Base-by-base conservation (phyloP, 768 basidiomycete species). In the Leccinum longicurvipes region DNA sequence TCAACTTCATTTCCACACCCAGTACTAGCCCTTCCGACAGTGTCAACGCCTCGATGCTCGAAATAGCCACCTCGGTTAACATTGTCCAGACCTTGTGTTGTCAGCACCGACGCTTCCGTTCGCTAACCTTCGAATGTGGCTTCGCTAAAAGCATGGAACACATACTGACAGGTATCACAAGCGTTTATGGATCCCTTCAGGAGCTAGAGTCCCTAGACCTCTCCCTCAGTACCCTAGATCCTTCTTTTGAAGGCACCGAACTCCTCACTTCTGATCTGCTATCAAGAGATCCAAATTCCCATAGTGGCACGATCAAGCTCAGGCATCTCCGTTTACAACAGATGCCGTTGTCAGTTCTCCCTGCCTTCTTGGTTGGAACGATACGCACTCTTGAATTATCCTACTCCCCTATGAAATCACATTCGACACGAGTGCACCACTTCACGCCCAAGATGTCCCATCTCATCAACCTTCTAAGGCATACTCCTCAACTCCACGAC, bases 341-440 rank as follows among this genome's bases (percentile, higher is more conserved):
- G 62, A 61, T 82, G 27, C 77, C 79, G 21, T 66, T 74, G 14
- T 71, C 70, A 41, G 68, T 68, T 47, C 63, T 80, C 4, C 73
- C 77, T 12, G 57, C 64, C 14, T 63, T 64, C 51, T 70, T 78
- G 50, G 60, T 80, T 42, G 60, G 66, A 25, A 74, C 76, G 54
- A 66, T 82, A 46, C 68, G 63, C 53, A 70, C 68, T 17, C 71
- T 83, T 23, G 76, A 79, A 53, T 66, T 83, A 24, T 69, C 65
- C 31, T 80, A 72, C 57, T 65, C 72, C 3, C 73, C 70, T 29
- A 74, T 60, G 61, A 65, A 56, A 55, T 58, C 59, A 5, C 56
- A 56, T 28, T 44, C 28, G 12, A 34, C 31, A 23, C 65, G 36
- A 55, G 62, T 60, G n/a, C 64, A 69, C 53, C 74, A 67, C 48